Percentiles rank a stretch among this genome's conserved stretches.
Evolutionary conservation across 805 yeast species (phyloP).

Genomic region (Starmera pachycereana): DNA sequence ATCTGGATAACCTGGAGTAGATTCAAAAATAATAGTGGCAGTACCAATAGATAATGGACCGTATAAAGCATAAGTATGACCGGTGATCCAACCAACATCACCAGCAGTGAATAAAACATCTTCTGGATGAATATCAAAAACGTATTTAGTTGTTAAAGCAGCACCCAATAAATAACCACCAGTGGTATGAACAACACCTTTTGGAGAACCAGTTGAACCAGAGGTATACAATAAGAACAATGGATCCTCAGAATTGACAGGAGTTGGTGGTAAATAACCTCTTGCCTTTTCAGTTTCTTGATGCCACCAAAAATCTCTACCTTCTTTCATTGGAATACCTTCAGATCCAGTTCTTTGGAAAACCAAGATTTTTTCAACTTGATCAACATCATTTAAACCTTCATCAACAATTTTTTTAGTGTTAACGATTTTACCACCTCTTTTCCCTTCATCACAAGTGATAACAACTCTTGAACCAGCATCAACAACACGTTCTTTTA

Average conservation of each 20-base stretch:
- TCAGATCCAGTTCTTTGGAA: conserved; percentile 62
- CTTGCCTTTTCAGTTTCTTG: conserved; percentile 54
- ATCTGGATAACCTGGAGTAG: conserved; percentile 80
- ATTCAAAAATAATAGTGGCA: conserved; percentile 74
- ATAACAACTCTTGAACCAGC: conserved; percentile 49
- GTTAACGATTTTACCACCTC: conserved; percentile 77
- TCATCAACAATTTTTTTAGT: conserved; percentile 79
- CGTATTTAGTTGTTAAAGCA: conserved; percentile 60
- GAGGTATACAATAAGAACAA: conserved; percentile 74
- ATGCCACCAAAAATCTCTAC: conserved; percentile 73
- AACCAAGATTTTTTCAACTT: conserved; percentile 60
- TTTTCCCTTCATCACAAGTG: conserved; percentile 72
- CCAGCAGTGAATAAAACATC: conserved; percentile 81
- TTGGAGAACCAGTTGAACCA: conserved; percentile 84
- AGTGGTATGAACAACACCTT: conserved; percentile 76
- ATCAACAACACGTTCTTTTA: conserved; percentile 61
- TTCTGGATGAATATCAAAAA: conserved; percentile 65
- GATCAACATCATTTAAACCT: conserved; percentile 56
- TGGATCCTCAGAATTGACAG: conserved; percentile 75
- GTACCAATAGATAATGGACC: conserved; percentile 74
- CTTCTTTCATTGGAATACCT: conserved; percentile 36
- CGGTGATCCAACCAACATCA: conserved; percentile 89
- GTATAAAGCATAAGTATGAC: conserved; percentile 74
- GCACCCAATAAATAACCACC: conserved; percentile 76
- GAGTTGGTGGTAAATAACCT: conserved; percentile 55